These are phyloP conservation scores for Colletotrichum cordylinicola DNA, from an alignment of 2,329 filamentous ascomycete species.

Conservation along the genomic window DNA sequence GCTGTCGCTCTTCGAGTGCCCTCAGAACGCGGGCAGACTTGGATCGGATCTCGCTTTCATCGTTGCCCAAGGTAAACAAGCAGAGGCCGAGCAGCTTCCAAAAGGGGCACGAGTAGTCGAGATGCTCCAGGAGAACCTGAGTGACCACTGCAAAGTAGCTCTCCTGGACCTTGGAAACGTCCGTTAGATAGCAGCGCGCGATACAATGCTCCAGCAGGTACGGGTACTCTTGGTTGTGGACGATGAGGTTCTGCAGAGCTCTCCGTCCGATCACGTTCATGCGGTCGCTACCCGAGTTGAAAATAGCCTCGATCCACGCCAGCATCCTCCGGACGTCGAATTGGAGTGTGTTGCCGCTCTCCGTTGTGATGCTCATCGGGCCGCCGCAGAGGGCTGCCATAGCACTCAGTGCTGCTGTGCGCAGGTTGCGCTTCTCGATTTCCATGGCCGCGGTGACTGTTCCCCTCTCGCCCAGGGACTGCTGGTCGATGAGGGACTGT, in stretches of 20 bases:
- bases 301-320: slow-evolving; percentile 94
- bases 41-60: slow-evolving; percentile 85
- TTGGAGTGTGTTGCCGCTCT: slow-evolving; percentile 84
- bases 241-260: slow-evolving; percentile 86
- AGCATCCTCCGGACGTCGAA: slow-evolving; percentile 95
- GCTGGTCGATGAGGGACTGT: slow-evolving; percentile 81
- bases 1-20: slow-evolving; percentile 81
- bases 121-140: slow-evolving; percentile 82
- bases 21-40: slow-evolving; percentile 85
- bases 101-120: slow-evolving; percentile 83
- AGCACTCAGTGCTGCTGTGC: slow-evolving; percentile 88
- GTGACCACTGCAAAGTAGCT: slow-evolving; percentile 96
- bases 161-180: slow-evolving; percentile 82
- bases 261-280: slow-evolving; percentile 89
- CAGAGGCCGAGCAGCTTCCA: slow-evolving; percentile 91
- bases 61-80: slow-evolving; percentile 90
- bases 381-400: slow-evolving; percentile 93
- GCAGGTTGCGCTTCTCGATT: slow-evolving; percentile 92
- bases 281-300: slow-evolving; percentile 88
- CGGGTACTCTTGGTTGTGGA: slow-evolving; percentile 87
- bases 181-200: slow-evolving; percentile 85
- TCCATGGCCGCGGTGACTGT: slow-evolving; percentile 90
- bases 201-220: slow-evolving; percentile 91
- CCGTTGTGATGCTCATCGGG: slow-evolving; percentile 85
- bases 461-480: slow-evolving; percentile 75